Percentiles rank a stretch among this genome's conserved stretches.
These are phyloP conservation scores for Fagopyrum homotropicum DNA, from an alignment of 148 eudicot species.

Conservation along the genomic window DNA sequence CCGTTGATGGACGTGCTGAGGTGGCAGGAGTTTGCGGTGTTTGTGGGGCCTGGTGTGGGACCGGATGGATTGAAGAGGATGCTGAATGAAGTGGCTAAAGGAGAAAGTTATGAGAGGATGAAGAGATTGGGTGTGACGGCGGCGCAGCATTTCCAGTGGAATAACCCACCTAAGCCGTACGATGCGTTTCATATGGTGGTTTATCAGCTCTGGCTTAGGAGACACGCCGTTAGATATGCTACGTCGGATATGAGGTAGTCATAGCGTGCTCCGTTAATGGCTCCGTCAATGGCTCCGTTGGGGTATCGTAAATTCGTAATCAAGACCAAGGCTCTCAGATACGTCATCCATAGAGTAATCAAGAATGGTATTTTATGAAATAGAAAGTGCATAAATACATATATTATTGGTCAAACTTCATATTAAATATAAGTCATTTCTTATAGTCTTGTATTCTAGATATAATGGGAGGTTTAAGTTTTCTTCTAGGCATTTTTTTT, in stretches of 20 bases:
- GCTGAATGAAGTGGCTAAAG: conserved; percentile 28
- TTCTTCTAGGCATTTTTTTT: too few species aligned
- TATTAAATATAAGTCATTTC: too few species aligned
- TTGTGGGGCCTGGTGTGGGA: conserved; percentile 40
- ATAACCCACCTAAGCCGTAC: conserved; percentile 38
- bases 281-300: too few species aligned
- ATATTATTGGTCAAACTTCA: too few species aligned
- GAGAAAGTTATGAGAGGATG: conserved; percentile 48
- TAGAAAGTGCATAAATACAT: too few species aligned
- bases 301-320: too few species aligned
- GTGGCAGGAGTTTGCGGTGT: conserved; percentile 67
- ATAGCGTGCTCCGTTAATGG: not conserved
- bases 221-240: conserved; percentile 62
- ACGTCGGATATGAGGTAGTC: not conserved
- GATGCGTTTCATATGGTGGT: conserved; percentile 88
- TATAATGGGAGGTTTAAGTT: too few species aligned
- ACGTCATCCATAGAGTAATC: too few species aligned
- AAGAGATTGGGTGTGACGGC: conserved; percentile 50
- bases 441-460: too few species aligned
- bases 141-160: conserved; percentile 59
- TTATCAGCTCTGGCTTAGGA: conserved; percentile 82
- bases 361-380: too few species aligned
- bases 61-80: conserved; percentile 25
- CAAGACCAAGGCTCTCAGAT: too few species aligned
- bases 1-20: conserved; percentile 77